A percentile compares a stretch with the other conserved stretches of the same genome.
phyloP scores from a whole-genome alignment of 2,329 filamentous ascomycete genomes.

The Volutella citrinella region DNA sequence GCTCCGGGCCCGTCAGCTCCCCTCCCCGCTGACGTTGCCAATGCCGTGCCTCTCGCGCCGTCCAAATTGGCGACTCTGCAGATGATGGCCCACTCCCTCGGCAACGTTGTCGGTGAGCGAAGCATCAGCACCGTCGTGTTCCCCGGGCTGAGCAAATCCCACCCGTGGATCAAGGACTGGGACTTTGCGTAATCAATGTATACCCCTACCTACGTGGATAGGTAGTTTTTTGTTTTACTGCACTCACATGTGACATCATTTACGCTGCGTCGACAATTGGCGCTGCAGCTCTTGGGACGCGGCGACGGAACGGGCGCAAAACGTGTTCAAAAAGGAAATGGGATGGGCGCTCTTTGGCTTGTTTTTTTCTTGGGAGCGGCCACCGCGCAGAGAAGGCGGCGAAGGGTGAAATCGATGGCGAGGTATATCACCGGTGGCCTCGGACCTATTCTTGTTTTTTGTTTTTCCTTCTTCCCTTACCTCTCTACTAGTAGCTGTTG shows the following conservation, averaged over 20 bases:
- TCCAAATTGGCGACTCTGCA: constrained; percentile 21
- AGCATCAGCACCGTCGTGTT: constrained; percentile 22
- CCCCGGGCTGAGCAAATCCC: constrained; percentile 14
- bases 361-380: no score
- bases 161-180: constrained; percentile 24
- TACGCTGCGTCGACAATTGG: no score
- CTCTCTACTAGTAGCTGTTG: no score
- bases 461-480: no score
- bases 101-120: constrained; percentile 24
- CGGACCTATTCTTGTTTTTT: no score
- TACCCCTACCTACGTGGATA: background rate
- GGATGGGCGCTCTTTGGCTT: no score
- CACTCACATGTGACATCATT: background rate
- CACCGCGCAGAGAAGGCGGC: no score
- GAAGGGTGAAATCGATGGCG: no score
- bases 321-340: no score
- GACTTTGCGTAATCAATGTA: constrained; percentile 13
- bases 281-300: no score
- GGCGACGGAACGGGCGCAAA: no score
- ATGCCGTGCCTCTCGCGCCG: constrained; percentile 14
- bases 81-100: constrained; percentile 24
- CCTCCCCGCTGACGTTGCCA: constrained; percentile 11
- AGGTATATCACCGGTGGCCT: no score
- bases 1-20: constrained; percentile 9
- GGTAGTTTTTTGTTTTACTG: background rate